Percentiles rank a stretch among this genome's conserved stretches.
Evolutionary conservation across 768 basidiomycete species (phyloP).

Genomic region (Russula lepida): DNA sequence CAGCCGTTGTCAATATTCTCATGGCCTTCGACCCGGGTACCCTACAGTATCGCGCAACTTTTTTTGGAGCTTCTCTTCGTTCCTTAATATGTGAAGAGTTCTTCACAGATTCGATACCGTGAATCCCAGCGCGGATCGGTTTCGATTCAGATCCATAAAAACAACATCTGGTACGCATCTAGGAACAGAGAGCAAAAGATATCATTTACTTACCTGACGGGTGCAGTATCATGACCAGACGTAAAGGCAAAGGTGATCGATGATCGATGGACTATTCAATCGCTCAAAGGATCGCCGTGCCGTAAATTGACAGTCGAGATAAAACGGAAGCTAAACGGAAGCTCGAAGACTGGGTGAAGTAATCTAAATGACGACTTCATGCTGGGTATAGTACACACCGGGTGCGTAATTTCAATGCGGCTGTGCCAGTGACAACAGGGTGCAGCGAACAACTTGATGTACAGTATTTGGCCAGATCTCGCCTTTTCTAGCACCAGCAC

Average conservation of each 20-base stretch:
- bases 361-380: no score
- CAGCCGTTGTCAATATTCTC: no score
- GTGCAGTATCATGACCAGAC: neutral
- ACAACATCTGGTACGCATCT: neutral
- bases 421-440: neutral
- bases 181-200: neutral
- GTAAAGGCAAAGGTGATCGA: neutral
- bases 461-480: neutral
- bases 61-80: no score
- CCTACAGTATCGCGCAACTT: no score
- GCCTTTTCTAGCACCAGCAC: no score
- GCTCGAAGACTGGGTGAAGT: neutral
- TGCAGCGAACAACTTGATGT: neutral
- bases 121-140: no score
- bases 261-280: neutral
- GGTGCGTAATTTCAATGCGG: neutral
- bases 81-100: no score
- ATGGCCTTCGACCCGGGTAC: no score
- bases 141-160: no score
- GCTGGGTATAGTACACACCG: neutral
- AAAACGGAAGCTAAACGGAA: neutral
- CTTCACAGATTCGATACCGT: neutral
- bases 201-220: neutral
- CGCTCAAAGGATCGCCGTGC: neutral
- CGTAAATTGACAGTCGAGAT: neutral